Base-by-base conservation (phyloP, 306 rosid species). In the Sophora flavescens region DNA sequence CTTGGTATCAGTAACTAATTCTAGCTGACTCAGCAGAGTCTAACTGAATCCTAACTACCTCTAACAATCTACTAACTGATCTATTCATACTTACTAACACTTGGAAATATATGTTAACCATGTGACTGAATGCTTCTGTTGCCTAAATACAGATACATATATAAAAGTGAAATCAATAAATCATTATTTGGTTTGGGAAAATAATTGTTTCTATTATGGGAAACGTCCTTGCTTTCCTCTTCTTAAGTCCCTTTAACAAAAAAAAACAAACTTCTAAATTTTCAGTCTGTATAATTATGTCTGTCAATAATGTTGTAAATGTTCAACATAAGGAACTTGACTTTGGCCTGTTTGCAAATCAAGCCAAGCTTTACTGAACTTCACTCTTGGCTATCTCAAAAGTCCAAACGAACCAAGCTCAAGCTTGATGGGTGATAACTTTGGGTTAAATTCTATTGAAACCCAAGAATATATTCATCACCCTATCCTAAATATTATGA, bases 181-280 rank as follows among this genome's bases (percentile, higher is more conserved):
- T 63, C 47, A 41, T 79, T 16, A 77, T 57, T 57, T 57, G 28
- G 72, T 57, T 44, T 57, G 11, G 64, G 45, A 12, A 48, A 68
- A 57, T 13, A 68, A 33, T 51, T 45, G 10, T 48, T 61, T 48
- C 63, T 14, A 78, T 16, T 33, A 6, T 69, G 64, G 28, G 33
- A 59, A 33, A 33, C 22, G 13, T 17, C 53, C 44, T 7, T 35
- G 63, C 14, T 35, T 6, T 14, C 45, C 39, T 63, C 59, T 73
- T 10, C 79, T 16, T 0, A 11, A 61, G 17, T 16, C 62, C 77
- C 11, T 35, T 36, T 44, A 48, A 28, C 8, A 57, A n/a, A 28
- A 51, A 50, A 22, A 5, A 38, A 39, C 22, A 22, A 1, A 1
- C 22, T 22, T 22, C 22, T 22, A 22, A 22, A 22, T 22, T 22